Percentiles rank a stretch among this genome's conserved stretches.
Conservation (phyloP, 2,329 filamentous ascomycete species). For the Ophiocordyceps camponoti-floridani region DNA sequence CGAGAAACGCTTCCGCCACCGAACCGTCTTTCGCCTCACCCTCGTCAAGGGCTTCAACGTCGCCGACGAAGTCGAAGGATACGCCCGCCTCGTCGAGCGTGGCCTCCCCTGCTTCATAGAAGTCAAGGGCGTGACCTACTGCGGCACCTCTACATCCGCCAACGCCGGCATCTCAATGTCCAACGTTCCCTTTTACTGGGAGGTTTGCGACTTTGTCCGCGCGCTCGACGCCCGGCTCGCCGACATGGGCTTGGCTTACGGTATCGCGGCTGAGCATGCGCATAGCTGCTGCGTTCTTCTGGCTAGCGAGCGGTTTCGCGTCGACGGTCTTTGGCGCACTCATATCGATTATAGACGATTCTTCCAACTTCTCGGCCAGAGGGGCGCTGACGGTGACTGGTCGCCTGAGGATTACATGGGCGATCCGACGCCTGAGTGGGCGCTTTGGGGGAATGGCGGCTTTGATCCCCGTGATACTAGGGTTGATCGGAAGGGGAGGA, state of each 20-base stretch:
- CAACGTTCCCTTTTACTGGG: conserved; percentile 91
- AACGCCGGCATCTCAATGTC: conserved; percentile 87
- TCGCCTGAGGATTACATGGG: conserved; percentile 83
- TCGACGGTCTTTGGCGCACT: conserved; percentile 72
- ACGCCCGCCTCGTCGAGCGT: conserved; percentile 73
- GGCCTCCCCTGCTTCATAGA: conserved; percentile 86
- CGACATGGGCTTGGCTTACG: conserved; percentile 59
- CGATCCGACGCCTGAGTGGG: conserved; percentile 76
- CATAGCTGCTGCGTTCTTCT: conserved; percentile 88
- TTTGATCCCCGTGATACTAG: conserved; percentile 83
- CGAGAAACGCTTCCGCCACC: conserved; percentile 65
- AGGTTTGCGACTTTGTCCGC: conserved; percentile 67
- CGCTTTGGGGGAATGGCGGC: conserved; percentile 81
- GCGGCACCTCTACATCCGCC: conserved; percentile 71
- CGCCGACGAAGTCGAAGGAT: conserved; percentile 79
- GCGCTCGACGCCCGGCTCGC: conserved; percentile 53
- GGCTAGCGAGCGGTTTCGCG: conserved; percentile 63
- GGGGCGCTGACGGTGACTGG: conserved; percentile 49
- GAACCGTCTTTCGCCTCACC: conserved; percentile 87
- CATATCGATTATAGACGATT: conserved; percentile 80
- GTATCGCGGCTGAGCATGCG: conserved; percentile 85
- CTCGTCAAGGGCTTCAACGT: conserved; percentile 97
- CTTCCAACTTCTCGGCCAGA: conserved; percentile 65
- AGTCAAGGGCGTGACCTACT: conserved; percentile 93
- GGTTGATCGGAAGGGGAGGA: conserved; percentile 71